Base-by-base conservation (phyloP, 2,329 filamentous ascomycete genomes). In the Cytospora schulzeri region DNA sequence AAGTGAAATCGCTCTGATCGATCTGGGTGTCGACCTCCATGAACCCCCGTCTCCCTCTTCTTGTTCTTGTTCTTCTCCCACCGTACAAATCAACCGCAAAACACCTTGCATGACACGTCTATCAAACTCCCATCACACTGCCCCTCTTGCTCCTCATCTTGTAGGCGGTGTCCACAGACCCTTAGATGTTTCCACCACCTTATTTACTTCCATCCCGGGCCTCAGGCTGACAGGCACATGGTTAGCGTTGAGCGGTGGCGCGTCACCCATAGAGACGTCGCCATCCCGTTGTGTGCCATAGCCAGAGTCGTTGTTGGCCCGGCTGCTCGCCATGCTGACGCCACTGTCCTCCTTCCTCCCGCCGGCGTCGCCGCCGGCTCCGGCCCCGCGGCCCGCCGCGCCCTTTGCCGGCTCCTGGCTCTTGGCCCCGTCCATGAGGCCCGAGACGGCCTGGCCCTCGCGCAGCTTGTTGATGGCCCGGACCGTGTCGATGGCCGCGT, bases 401-500 rank as follows among this genome's bases (percentile, higher is more conserved):
- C 79, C 80, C 17, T 77, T 77, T 26, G 70, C 71, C 12, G 85
- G 84, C 72, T 87, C 83, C 48, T 77, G 77, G 60, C 81, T 84
- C 65, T 76, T 77, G 50, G 79, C 78, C n/a, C 87, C 87, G 69
- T 89, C 83, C 86, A 89, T 89, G 69, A 87, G 78, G 24, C 81
- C 77, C 31, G 73, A 72, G 68, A 83, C 79, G 58, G 29, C 59
- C 70, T 87, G 85, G 2, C 85, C 85, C 75, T 89, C 88, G 64
- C 87, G 82, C 55, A 90, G 77, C 78, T 90, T 90, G 76, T 90
- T 90, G 73, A 90, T 90, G 38, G 88, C 88, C 57, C 88, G 81
- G 56, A 90, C 87, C 1, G 88, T 90, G 73, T 90, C 88, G 73
- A 90, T 90, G 63, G 88, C 88, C 35, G 88, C 87, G 71, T 90